A percentile compares a stretch with the other conserved stretches of the same genome.
Evolutionary conservation across 2,329 filamentous ascomycete genomes (phyloP).

Genomic region (Fusarium albosuccineum): DNA sequence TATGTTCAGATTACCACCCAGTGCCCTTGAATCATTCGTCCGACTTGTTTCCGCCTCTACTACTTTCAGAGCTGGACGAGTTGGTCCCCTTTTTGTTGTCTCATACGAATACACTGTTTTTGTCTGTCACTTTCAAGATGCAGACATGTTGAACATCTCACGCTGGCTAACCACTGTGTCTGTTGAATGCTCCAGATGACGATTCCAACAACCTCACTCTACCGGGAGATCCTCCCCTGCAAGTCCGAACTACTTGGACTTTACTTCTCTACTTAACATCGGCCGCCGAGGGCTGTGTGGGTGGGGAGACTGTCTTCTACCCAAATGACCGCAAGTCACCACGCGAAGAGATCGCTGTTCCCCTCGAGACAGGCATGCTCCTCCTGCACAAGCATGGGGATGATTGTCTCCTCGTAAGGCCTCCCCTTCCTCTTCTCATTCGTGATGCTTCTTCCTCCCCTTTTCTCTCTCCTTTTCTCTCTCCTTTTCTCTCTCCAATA

Average conservation of each 20-base stretch:
- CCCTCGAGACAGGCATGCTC: slow-evolving; percentile 85
- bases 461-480: too few relatives aligned
- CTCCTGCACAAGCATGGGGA: slow-evolving; percentile 90
- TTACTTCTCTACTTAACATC: slow-evolving; percentile 89
- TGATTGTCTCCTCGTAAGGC: slow-evolving; percentile 81
- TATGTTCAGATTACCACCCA: background rate
- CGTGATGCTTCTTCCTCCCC: slow-evolving; percentile 16
- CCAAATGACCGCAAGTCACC: slow-evolving; percentile 71
- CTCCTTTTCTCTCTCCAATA: background rate
- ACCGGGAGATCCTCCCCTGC: slow-evolving; percentile 48
- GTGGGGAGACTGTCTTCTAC: slow-evolving; percentile 94
- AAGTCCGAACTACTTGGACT: slow-evolving; percentile 83
- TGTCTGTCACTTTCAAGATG: background rate
- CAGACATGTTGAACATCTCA: background rate
- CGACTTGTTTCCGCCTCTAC: background rate
- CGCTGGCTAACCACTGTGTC: slow-evolving; percentile 16
- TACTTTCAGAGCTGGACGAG: slow-evolving; percentile 1
- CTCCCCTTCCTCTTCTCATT: slow-evolving; percentile 6
- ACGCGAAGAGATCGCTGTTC: slow-evolving; percentile 77
- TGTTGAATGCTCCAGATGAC: slow-evolving; percentile 72
- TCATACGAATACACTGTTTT: background rate
- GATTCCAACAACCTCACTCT: slow-evolving; percentile 82
- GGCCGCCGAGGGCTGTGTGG: slow-evolving; percentile 77
- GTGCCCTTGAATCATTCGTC: background rate
- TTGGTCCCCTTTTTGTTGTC: background rate